Evolutionary conservation across 2,329 filamentous ascomycete species (phyloP), one percentile per base, ranked within the genome.

Genomic region (Decorospora gaudefroyi): DNA sequence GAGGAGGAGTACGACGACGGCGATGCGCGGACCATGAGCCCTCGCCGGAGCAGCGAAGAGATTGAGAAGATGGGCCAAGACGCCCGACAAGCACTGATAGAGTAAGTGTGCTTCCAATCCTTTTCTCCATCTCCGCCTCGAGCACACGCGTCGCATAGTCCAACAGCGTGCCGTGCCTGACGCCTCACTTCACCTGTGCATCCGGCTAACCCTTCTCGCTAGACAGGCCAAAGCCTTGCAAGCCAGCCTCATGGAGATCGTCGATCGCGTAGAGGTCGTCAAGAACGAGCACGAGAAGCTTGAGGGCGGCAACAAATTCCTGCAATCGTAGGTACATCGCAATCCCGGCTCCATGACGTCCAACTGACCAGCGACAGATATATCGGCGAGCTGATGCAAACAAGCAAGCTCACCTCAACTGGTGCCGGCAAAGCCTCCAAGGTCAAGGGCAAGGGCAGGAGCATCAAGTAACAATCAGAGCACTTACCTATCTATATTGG

Each of bases 281-380:
- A 89, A 90, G 71, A 86, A 88, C 59, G 92, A 97, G 67, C 91
- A 99, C 67, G 90, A 96, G 74, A 96, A 96, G 73, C 83, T 99
- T 41, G 91, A 97, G 72, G 93, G 82, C 70, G 91, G 96, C 71
- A 99, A 99, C 78, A 92, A 90, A 64, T 96, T 97, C 66, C 75
- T 99, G 33, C 92, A 97, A 72, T 78, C 76, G 76, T 78, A 64
- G 42, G 75, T 73, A 11, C 10, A n/a, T 18, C 22, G n/a, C 16
- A 12, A 5, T 11, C 7, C 15, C 17, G 32, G 4, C 4, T 10
- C 27, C 10, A 13, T 10, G 6, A 8, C 11, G 21, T 11, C 6
- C 34, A 22, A 30, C 61, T 69, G 55, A 62, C 46, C 13, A 3
- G 15, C 6, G 2, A 5, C 48, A 96, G 96, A 71, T 97, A 97